Evolutionary conservation across 2,329 filamentous ascomycete species (phyloP), one percentile per base, ranked within the genome.

Genomic region (Microsporum ferrugineum): DNA sequence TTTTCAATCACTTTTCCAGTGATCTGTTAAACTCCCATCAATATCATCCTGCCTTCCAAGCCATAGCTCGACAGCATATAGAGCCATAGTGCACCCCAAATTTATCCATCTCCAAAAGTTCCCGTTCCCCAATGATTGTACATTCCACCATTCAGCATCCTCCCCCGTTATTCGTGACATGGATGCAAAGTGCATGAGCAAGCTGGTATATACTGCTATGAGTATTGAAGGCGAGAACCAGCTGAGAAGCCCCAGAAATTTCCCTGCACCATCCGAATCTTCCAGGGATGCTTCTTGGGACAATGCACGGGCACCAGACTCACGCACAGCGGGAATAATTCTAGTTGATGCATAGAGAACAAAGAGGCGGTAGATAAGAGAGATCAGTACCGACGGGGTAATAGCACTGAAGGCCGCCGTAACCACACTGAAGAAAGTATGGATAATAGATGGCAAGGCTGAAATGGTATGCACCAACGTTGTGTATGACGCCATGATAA

Each of bases 401-500:
- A 97, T 94, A 47, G 92, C 96, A 75, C 94, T 90, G 71, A 97
- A 88, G 27, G 94, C 94, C 8, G 92, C 91, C 62, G 91, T 86
- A 66, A 96, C 84, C 69, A 97, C 89, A 65, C 86, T 89, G 69
- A 95, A 87, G 0, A 86, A 88, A 0, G 89, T 91, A 73, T 89
- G 88, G 2, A 95, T 85, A 33, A 88, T 91, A 2, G 83, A 87
- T 2, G 90, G 92, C n/a, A 96, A 79, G 2, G 86, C 87, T 61
- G 89, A 88, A 41, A 97, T 79, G 55, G 91, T 83, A 67, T 95
- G 89, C 55, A 96, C 79, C 49, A 97, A 78, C 0, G 92, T 96
- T 31, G 91, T 92, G 75, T 96, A 97, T 5, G 91, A 96, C 3
- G 92, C 94, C 92, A 97, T 97, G 73, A 99, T 92, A 65, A 97